Conservation (phyloP, 345 rosid species). For the Euphorbia lathyris region DNA sequence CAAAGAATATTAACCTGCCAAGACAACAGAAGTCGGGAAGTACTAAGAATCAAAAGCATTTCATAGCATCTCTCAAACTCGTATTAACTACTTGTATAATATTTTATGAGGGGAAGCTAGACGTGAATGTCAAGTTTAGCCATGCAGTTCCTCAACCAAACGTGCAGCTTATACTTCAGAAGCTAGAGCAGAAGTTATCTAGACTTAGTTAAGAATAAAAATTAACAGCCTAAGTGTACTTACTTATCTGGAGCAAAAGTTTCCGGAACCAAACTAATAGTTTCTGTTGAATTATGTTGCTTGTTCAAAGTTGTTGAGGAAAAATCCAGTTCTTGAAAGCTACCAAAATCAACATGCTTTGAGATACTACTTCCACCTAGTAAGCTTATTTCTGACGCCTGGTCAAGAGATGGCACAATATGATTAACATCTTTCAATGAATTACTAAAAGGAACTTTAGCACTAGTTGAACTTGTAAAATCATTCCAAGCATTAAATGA, state of each 20-base stretch:
- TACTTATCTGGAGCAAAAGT: constrained; percentile 50
- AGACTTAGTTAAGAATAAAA: background rate
- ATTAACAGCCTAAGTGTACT: constrained; percentile 3
- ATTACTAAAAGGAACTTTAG: constrained; percentile 24
- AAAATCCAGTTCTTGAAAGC: constrained; percentile 34
- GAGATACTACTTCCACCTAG: constrained; percentile 24
- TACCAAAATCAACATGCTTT: constrained; percentile 35
- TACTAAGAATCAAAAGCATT: background rate
- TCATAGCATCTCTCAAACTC: background rate
- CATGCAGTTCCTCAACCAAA: background rate
- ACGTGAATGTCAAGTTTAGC: background rate
- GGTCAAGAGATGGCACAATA: constrained; percentile 28
- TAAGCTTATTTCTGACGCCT: constrained; percentile 34
- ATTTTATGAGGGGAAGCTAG: background rate
- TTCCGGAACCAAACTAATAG: constrained; percentile 25
- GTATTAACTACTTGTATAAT: background rate
- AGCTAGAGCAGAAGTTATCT: background rate
- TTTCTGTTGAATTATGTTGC: constrained; percentile 31
- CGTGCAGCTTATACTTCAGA: background rate
- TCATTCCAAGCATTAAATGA: constrained; percentile 64
- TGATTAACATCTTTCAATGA: constrained; percentile 25
- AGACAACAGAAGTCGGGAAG: background rate
- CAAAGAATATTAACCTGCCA: background rate
- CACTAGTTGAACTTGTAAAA: constrained; percentile 45
- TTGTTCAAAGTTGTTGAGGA: constrained; percentile 32